Conservation (phyloP, 352 stramenopile genomes). For the Phytophthora sp. region DNA sequence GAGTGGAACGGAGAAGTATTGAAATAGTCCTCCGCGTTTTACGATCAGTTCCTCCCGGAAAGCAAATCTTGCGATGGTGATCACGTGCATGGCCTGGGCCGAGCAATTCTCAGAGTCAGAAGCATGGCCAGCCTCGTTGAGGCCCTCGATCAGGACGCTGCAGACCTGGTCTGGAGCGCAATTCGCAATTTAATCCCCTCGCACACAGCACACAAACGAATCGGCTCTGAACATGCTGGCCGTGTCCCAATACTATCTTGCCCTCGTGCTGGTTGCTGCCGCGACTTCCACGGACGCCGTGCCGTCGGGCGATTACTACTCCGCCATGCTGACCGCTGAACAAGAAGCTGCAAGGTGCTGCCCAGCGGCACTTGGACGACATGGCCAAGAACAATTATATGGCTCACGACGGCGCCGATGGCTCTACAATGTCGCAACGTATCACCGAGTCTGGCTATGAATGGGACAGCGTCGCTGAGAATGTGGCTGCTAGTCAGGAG, state of each 20-base stretch:
- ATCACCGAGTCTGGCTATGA: slow-evolving; percentile 50
- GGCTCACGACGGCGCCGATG: slow-evolving; percentile 45
- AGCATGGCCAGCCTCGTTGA: no score
- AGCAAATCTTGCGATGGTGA: slow-evolving; percentile 33
- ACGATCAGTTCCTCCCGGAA: slow-evolving; percentile 15
- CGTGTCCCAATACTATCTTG: slow-evolving; percentile 27
- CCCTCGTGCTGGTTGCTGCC: slow-evolving; percentile 25
- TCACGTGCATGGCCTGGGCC: slow-evolving; percentile 22
- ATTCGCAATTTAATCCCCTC: slow-evolving; percentile 17
- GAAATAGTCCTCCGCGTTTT: slow-evolving; percentile 7
- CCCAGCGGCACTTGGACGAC: slow-evolving; percentile 40
- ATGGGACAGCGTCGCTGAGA: slow-evolving; percentile 43
- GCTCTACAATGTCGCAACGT: slow-evolving; percentile 44
- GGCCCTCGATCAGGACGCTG: no score
- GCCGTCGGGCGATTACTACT: slow-evolving; percentile 14
- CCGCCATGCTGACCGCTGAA: slow-evolving; percentile 45
- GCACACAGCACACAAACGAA: slow-evolving; percentile 4
- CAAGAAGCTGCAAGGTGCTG: slow-evolving; percentile 30
- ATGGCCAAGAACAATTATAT: slow-evolving; percentile 55
- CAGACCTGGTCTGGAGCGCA: slow-evolving; percentile 10
- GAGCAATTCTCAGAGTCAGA: slow-evolving; percentile 26
- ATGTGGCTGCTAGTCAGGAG: slow-evolving; percentile 40
- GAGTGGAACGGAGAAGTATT: no score
- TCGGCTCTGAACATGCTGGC: slow-evolving; percentile 7
- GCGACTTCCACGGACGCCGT: slow-evolving; percentile 18